Evolutionary conservation across 1,284 basidiomycete genomes (phyloP), one percentile per base, ranked within the genome.

Genomic region (Ganoderma boninense): DNA sequence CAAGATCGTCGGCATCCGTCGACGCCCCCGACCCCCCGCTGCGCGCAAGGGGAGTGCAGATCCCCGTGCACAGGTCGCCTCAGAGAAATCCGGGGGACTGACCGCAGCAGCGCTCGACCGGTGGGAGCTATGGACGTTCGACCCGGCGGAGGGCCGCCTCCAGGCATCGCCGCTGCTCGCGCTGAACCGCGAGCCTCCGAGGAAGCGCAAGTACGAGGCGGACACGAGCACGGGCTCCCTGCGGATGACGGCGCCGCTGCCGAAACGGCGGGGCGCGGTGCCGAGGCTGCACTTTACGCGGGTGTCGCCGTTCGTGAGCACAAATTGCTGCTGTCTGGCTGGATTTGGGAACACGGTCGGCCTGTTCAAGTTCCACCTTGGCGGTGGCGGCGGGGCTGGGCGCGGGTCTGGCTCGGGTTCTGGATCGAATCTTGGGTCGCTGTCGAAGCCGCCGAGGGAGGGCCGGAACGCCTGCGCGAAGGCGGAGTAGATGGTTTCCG

Each of bases 291-390:
- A 93, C 42, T 95, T 95, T 78, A 95, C 93, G 35, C 86, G 92
- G 26, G 90, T 93, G 14, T 87, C 90, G 8, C 87, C 92, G 52
- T 84, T 93, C 70, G 78, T 89, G 42, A 82, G 85, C 65, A 81
- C 84, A 26, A 79, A 85, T 52, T 82, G 86, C 35, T 83, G 85
- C 76, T 89, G 85, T 72, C 77, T 94, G 18, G 91, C 90, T 67
- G 93, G 93, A 18, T 93, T 95, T 75, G 94, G 94, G 59, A 95
- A 95, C 78, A 94, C 93, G 2, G 83, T 94, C 65, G 93, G 93
- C 38, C 75, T 92, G 60, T 87, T 95, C 75, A 73, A 71, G 64
- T 76, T 80, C 68, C 67, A 71, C 32, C 52, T 54, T 29, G 56
- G 38, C 38, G 10, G 23, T 26, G 23, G 49, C 4, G 13, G 49